Conservation (phyloP, 805 yeast species). For the Pichia sporocuriosa region DNA sequence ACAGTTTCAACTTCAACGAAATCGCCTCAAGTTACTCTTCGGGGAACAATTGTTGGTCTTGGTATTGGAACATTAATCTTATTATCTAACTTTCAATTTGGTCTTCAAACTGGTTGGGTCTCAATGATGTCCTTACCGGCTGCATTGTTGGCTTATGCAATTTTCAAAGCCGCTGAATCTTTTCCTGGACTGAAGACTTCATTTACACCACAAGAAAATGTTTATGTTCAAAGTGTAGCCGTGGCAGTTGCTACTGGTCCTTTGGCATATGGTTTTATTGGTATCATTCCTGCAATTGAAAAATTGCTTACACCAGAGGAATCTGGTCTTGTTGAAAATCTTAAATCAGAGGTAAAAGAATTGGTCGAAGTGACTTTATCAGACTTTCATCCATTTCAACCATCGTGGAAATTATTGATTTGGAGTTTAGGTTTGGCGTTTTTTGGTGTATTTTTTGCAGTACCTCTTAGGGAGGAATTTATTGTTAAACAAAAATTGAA, state of each 20-base stretch:
- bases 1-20: conserved; percentile 20
- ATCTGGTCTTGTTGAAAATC: conserved; percentile 47
- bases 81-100: conserved; percentile 90
- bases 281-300: conserved; percentile 93
- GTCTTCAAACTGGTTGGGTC: conserved; percentile 97
- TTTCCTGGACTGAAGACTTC: conserved; percentile 30
- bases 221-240: conserved; percentile 83
- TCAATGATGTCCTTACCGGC: conserved; percentile 98
- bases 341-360: background rate
- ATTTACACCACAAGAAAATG: conserved; percentile 89
- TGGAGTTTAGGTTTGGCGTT: conserved; percentile 89
- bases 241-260: conserved; percentile 99
- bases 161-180: conserved; percentile 53
- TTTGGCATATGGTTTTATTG: conserved; percentile 88
- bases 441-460: conserved; percentile 93
- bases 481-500: conserved; percentile 81
- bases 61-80: conserved; percentile 82
- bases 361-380: background rate
- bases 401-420: conserved; percentile 48
- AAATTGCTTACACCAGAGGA: conserved; percentile 76
- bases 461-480: conserved; percentile 80
- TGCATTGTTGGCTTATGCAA: conserved; percentile 78
- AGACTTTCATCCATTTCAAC: conserved; percentile 29
- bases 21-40: conserved; percentile 59
- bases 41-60: conserved; percentile 73